Conservation (phyloP, 208 protist genomes). For the Zelonia costaricensis region DNA sequence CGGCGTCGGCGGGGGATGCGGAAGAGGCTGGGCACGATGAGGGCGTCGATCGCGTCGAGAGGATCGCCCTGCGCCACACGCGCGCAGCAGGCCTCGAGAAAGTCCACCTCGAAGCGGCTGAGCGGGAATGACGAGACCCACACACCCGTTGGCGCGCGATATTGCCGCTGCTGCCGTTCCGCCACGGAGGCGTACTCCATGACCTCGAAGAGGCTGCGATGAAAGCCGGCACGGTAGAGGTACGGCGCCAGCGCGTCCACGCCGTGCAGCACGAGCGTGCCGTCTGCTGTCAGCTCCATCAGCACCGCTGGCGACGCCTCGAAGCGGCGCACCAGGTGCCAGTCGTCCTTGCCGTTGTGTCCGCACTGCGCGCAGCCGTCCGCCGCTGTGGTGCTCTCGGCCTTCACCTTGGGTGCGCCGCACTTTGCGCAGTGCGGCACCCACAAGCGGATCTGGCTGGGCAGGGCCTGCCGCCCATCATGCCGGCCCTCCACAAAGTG, state of each 20-base stretch:
- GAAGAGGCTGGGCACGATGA: constrained; percentile 72
- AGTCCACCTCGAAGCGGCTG: constrained; percentile 81
- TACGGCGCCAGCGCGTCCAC: constrained; percentile 73
- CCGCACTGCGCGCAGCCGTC: constrained; percentile 59
- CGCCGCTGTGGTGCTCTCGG: constrained; percentile 38
- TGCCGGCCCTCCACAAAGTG: constrained; percentile 45
- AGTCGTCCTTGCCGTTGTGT: constrained; percentile 31
- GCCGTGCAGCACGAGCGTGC: constrained; percentile 69
- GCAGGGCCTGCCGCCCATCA: constrained; percentile 40
- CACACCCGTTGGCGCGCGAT: constrained; percentile 34
- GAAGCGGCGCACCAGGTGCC: constrained; percentile 74
- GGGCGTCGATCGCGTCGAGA: constrained; percentile 43
- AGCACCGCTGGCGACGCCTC: constrained; percentile 38
- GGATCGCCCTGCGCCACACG: constrained; percentile 57
- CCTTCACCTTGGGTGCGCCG: constrained; percentile 49
- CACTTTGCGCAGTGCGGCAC: constrained; percentile 72
- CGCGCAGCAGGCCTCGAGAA: constrained; percentile 84
- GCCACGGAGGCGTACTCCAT: constrained; percentile 24
- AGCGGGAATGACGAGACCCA: constrained; percentile 68
- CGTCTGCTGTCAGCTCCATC: constrained; percentile 82
- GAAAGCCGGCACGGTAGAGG: constrained; percentile 75
- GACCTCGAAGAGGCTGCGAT: constrained; percentile 48
- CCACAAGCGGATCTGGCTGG: constrained; percentile 77
- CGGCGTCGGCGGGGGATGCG: constrained; percentile 69
- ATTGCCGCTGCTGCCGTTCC: constrained; percentile 24